Base-by-base conservation (phyloP, 257 asterid genomes). In the Solanum corneliomulleri region DNA sequence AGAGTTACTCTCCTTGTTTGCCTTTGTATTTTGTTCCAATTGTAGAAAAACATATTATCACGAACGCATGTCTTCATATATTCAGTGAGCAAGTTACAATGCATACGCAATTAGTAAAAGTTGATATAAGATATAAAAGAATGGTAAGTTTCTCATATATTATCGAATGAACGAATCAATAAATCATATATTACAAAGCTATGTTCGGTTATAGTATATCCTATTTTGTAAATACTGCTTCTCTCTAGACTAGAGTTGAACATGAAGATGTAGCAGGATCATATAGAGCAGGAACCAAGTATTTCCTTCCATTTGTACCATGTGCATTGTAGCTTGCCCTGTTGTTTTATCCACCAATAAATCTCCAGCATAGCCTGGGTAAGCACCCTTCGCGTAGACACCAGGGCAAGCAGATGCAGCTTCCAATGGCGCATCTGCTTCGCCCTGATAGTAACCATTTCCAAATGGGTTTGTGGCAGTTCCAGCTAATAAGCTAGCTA, bases 371-470 rank as follows among this genome's bases (percentile, higher is more conserved):
- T 91, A 91, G 3, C 97, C 97, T 3, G 97, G 97, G 76, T 92
- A 94, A 13, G 97, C 95, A 1, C 97, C 95, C 1, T 89, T 89
- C 0, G 88, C 97, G 58, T 89, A 94, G 1, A 94, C 86, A 4
- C 97, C 97, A 0, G 92, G 88, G 25, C 97, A 94, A 82, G 95
- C 97, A 11, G 95, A 84, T 1, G 94, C 92, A 4, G 94, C 97
- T 64, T 93, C 97, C 9, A 94, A 60, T 13, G 94, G 95, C 7
- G 94, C 97, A 15, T 71, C 91, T 1, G 93, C 86, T 16, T 93
- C 88, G 1, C 96, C 96, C 21, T 93, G 96, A 6, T 87, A 93
- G 42, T 81, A 93, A 9, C 95, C 96, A 15, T 87, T 91, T 49
- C 93, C 92, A 82, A 92, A 93, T 1, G 96, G 96, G 84, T 93